A percentile compares a stretch with the other conserved stretches of the same genome.
These are phyloP conservation scores for Melocanna baccifera DNA, from an alignment of 176 grass and related monocot genomes.

Conservation along the genomic window DNA sequence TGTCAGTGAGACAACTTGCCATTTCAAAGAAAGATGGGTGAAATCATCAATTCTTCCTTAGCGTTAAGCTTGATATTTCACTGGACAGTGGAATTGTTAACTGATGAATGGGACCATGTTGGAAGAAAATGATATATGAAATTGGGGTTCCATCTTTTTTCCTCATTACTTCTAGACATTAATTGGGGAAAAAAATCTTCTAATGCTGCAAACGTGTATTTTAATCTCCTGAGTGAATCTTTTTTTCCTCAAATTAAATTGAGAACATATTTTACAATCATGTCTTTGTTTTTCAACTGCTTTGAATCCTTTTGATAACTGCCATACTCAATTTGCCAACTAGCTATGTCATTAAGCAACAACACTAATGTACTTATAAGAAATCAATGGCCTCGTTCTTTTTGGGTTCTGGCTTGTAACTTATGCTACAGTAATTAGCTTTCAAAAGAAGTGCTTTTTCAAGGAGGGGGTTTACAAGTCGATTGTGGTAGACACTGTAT, in stretches of 20 bases:
- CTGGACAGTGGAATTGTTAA: background rate
- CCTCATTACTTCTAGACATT: background rate
- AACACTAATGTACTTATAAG: background rate
- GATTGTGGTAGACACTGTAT: too few species aligned
- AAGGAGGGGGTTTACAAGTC: too few species aligned
- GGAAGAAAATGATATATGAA: background rate
- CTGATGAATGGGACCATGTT: conserved; percentile 13
- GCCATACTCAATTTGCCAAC: conserved; percentile 2
- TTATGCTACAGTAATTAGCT: too few species aligned
- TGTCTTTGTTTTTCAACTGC: background rate
- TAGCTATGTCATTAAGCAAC: background rate
- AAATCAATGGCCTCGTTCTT: background rate
- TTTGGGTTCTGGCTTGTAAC: too few species aligned
- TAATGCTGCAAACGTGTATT: background rate
- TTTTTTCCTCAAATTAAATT: background rate
- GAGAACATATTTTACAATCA: background rate
- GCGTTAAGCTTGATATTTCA: background rate
- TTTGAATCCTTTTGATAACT: conserved; percentile 1
- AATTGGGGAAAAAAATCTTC: background rate
- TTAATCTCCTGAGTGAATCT: background rate
- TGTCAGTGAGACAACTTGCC: too few species aligned
- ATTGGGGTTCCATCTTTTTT: background rate
- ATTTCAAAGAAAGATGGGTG: too few species aligned
- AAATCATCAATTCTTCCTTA: too few species aligned
- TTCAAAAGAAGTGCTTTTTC: too few species aligned